These are phyloP conservation scores for Penicillium silybi DNA, from an alignment of 495 filamentous ascomycete species.

Conservation along the genomic window DNA sequence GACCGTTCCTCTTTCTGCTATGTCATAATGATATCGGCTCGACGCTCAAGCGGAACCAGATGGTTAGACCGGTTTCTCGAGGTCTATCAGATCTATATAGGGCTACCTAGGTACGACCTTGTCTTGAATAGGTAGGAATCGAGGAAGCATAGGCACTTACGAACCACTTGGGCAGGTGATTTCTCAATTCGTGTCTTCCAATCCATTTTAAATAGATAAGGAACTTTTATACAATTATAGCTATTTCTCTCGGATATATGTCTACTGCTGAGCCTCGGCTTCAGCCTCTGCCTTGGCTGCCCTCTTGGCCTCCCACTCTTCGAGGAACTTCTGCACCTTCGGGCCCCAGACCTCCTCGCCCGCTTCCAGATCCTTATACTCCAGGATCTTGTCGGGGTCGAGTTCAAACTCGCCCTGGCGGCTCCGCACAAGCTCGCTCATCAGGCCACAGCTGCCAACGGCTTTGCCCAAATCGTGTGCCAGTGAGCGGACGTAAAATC, in stretches of 20 bases:
- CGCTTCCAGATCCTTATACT: slow-evolving; percentile 73
- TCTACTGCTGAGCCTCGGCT: slow-evolving; percentile 5
- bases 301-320: slow-evolving; percentile 53
- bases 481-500: slow-evolving; percentile 94
- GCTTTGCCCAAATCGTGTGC: slow-evolving; percentile 88
- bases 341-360: slow-evolving; percentile 83
- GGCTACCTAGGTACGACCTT: too few species aligned
- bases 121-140: neutral
- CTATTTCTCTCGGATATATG: neutral
- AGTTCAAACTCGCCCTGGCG: slow-evolving; percentile 78
- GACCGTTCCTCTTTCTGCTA: neutral
- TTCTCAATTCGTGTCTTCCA: neutral
- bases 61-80: neutral
- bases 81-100: too few species aligned
- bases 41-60: neutral
- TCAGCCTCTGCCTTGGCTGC: slow-evolving; percentile 18
- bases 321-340: slow-evolving; percentile 61
- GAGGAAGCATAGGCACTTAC: neutral
- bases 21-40: neutral
- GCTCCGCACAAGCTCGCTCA: slow-evolving; percentile 78
- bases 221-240: neutral
- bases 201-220: neutral
- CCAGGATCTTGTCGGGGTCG: slow-evolving; percentile 61
- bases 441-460: slow-evolving; percentile 74
- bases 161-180: neutral